Percentiles rank a stretch among this genome's conserved stretches.
phyloP scores from a whole-genome alignment of 2,329 filamentous ascomycete genomes.

The Apiospora rasikravindrae region DNA sequence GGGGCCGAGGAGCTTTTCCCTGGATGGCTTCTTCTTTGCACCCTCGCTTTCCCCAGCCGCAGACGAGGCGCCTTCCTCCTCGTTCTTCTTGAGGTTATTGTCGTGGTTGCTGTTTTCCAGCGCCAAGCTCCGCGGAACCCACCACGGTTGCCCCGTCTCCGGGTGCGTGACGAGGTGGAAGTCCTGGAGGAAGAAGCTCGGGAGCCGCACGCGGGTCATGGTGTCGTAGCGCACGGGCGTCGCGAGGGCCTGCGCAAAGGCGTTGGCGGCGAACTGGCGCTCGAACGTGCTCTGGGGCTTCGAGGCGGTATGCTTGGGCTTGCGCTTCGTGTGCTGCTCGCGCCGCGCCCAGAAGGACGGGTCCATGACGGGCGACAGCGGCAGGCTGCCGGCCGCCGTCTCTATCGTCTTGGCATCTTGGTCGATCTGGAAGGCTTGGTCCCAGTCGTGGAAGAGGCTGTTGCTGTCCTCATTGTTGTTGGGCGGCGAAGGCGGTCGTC shows the following conservation, averaged over 20 bases:
- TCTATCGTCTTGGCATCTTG: slow-evolving; percentile 47
- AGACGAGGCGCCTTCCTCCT: background rate
- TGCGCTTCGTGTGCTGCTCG: slow-evolving; percentile 47
- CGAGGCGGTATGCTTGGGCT: slow-evolving; percentile 34
- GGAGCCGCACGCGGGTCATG: slow-evolving; percentile 55
- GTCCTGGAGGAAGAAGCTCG: slow-evolving; percentile 66
- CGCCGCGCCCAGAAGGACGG: slow-evolving; percentile 52
- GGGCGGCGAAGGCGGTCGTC: background rate
- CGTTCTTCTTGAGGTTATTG: background rate
- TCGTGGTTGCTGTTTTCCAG: slow-evolving; percentile 25
- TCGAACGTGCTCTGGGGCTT: slow-evolving; percentile 54
- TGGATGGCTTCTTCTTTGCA: slow-evolving; percentile 10
- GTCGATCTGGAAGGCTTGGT: slow-evolving; percentile 44
- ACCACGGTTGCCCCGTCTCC: slow-evolving; percentile 57
- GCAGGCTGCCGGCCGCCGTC: slow-evolving; percentile 53
- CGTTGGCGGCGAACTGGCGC: slow-evolving; percentile 63
- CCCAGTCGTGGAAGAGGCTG: slow-evolving; percentile 38
- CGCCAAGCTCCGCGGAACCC: slow-evolving; percentile 54
- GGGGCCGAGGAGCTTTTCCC: slow-evolving; percentile 29
- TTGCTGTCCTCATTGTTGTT: background rate
- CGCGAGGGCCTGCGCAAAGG: slow-evolving; percentile 68
- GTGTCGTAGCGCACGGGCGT: slow-evolving; percentile 63
- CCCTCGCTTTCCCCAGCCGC: background rate
- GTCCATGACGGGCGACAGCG: slow-evolving; percentile 61
- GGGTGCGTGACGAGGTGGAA: slow-evolving; percentile 64